Evolutionary conservation across 148 eudicot genomes (phyloP), one percentile per base, ranked within the genome.

Genomic region (Persicaria maculosa): DNA sequence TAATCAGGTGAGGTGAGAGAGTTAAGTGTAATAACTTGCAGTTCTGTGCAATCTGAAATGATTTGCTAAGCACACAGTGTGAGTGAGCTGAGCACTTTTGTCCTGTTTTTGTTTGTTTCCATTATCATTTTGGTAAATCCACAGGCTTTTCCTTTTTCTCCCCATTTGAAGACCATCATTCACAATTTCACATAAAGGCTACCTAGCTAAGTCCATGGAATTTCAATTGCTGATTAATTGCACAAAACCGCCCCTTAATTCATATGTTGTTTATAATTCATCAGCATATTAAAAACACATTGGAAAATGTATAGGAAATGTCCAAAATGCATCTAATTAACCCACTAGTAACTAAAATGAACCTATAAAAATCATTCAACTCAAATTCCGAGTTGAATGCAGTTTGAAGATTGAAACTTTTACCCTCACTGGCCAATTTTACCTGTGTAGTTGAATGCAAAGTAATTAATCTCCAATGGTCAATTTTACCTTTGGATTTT

Each of bases 401-500:
- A 59, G 40, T 59, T 59, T 59, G 65, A 59, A 59, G 65, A 19
- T 9, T 48, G 9, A 48, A 59, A 20, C 11, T 59, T 59, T 59
- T 59, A 59, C 31, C 65, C 65, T 22, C 14, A 11, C 65, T 20
- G 22, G 65, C 40, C 65, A 31, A 31, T 31, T 31, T 31, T 31
- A 31, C 40, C 40, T 31, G 2, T 31, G 40, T 2, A 31, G 40
- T 31, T 31, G 40, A 31, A 31, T 59, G 65, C 65, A 59, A 36
- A 57, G 62, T 9, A 59, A 20, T 59, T 22, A 59, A 59, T 59
- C 36, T 59, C 65, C 65, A 59, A 59, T 59, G 65, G 65, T 20
- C 65, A 59, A 20, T 6, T n/a, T 20, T 8, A 8, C 4, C 36
- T 9, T 22, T 9, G 65, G 65, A 59, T 59, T 59, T 59, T 19